phyloP scores from a whole-genome alignment of 495 filamentous ascomycete species.

The Talaromyces liani region DNA sequence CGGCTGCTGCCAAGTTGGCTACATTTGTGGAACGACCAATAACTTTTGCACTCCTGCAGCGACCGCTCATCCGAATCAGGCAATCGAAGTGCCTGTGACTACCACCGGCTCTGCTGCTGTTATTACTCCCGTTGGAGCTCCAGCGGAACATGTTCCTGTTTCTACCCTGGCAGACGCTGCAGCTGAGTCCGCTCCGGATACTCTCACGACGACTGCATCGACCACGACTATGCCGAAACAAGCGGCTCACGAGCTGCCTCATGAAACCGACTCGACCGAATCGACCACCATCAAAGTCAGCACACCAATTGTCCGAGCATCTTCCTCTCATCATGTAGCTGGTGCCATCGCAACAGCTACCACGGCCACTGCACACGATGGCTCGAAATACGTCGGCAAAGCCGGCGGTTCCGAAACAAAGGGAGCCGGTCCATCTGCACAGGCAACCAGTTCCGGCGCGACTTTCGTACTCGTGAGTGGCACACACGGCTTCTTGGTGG shows the following conservation, averaged over 20 bases:
- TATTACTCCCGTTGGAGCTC: background rate
- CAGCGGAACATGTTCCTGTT: background rate
- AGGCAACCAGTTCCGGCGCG: background rate
- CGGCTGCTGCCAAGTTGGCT: conserved; percentile 8
- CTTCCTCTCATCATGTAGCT: background rate
- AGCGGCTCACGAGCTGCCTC: too few species aligned
- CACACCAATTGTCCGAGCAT: background rate
- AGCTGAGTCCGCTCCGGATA: background rate
- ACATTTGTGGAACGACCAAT: conserved; percentile 6
- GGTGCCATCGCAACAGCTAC: background rate
- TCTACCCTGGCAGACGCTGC: background rate
- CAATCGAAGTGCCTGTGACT: background rate
- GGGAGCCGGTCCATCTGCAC: background rate
- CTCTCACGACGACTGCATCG: background rate
- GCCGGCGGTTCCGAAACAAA: background rate
- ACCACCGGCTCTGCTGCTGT: background rate
- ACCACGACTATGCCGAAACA: background rate
- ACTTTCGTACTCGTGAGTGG: background rate
- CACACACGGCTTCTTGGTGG: background rate
- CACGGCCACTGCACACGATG: background rate
- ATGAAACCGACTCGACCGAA: background rate
- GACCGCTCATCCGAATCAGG: background rate
- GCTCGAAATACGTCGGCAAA: background rate
- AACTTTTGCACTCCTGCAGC: conserved; percentile 6
- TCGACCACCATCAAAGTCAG: background rate